Evolutionary conservation across 768 basidiomycete species (phyloP), one percentile per base, ranked within the genome.

Genomic region (Amanita exitialis): DNA sequence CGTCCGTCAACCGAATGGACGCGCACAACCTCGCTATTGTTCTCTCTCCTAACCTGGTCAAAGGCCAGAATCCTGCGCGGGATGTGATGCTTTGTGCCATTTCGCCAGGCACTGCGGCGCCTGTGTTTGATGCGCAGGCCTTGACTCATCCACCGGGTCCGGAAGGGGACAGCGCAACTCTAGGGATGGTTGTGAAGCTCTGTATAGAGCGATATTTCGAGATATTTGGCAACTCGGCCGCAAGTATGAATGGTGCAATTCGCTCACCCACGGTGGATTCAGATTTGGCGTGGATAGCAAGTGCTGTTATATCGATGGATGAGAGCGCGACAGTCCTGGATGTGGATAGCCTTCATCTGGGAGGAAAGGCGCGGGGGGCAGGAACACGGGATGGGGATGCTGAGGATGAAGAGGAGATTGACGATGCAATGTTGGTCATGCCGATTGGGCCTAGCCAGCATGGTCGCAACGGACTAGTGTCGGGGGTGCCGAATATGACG

Each of bases 131-230:
- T 10, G 38, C n/a, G 6, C 36, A 62, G 61, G 59, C 43, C 49
- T 62, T n/a, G 60, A 61, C 42, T 57, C 69, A 2, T 57, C 57
- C 25, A 54, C 55, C 3, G 7, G 3, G 15, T 12, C 20, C 27
- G 10, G 75, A 79, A 58, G 76, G 75, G 30, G 69, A 20, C 8
- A 12, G 68, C 56, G 80, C 79, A 7, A 89, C 87, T 0, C 69
- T 92, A 0, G 88, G 87, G 2, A 69, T 72, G 54, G 69, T 91
- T 37, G 71, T 90, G 63, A 82, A 82, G 60, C 66, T 88, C 38
- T 91, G 86, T 63, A 90, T 91, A 46, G 76, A 85, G 58, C 78
- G 79, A 38, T 92, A 91, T 62, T 90, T 83, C 62, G 90, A 92
- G 61, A 70, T 91, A 27, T 92, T 92, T 57, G 89, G 90, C 61